phyloP scores from a whole-genome alignment of 148 eudicot genomes.

The Hydrangea macrophylla region DNA sequence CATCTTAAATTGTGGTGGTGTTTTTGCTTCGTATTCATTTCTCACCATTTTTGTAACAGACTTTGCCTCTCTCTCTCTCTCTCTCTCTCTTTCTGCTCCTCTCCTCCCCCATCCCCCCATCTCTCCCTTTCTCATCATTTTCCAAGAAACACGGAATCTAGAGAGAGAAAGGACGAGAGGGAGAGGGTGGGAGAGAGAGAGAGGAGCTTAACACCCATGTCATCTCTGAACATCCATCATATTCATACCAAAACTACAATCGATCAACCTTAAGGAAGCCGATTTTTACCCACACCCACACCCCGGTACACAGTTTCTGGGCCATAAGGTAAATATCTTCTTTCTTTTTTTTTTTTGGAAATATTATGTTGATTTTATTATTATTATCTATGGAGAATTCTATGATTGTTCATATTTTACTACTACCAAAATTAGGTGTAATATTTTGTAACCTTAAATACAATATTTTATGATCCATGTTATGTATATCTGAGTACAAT shows the following conservation, averaged over 20 bases:
- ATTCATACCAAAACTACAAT: neutral
- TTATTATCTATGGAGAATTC: too few relatives aligned
- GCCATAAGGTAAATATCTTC: neutral
- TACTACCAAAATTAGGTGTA: too few relatives aligned
- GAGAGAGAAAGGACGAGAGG: neutral
- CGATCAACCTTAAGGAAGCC: neutral
- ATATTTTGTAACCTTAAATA: too few relatives aligned
- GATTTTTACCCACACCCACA: neutral
- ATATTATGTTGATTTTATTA: too few relatives aligned
- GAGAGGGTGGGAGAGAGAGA: constrained; percentile 1
- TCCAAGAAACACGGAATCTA: neutral
- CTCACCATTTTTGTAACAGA: constrained; percentile 14
- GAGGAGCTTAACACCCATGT: neutral
- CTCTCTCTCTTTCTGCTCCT: constrained; percentile 9
- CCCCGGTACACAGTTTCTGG: neutral
- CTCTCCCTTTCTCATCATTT: constrained; percentile 1
- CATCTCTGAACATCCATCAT: neutral
- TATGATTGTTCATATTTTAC: too few relatives aligned
- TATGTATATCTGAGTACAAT: too few relatives aligned
- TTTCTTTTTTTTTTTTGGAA: neutral
- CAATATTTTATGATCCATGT: too few relatives aligned
- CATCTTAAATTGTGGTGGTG: constrained; percentile 17
- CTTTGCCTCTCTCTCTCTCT: constrained; percentile 1
- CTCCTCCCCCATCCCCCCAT: neutral
- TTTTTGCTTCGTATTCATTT: neutral